Evolutionary conservation across 148 eudicot species (phyloP).

Genomic region (Camellia lanceoleosa): DNA sequence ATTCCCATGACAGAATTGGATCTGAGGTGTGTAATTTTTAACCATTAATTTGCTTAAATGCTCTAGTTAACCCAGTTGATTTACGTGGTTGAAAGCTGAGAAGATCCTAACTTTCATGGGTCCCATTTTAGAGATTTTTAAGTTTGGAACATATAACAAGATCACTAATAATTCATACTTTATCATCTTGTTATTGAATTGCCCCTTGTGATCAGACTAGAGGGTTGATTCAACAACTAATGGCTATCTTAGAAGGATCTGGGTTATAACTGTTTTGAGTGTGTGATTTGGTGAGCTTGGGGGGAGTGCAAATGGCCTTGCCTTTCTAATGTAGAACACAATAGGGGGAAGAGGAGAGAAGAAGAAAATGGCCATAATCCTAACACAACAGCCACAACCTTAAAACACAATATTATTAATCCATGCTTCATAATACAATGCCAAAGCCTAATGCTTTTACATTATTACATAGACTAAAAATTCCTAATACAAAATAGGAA

Average conservation of each 20-base stretch:
- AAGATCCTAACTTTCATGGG: not conserved
- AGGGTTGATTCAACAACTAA: not conserved
- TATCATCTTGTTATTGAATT: not conserved
- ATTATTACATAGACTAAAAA: too few relatives aligned
- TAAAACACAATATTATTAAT: too few relatives aligned
- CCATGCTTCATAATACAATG: too few relatives aligned
- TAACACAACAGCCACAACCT: too few relatives aligned
- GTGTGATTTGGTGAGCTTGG: not conserved
- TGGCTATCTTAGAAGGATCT: not conserved
- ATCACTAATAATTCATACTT: not conserved
- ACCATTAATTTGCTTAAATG: not conserved
- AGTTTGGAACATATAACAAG: constrained; percentile 7
- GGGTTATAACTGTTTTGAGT: not conserved
- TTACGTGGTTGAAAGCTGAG: not conserved
- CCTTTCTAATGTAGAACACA: not conserved
- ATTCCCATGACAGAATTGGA: constrained; percentile 22
- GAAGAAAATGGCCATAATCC: too few relatives aligned
- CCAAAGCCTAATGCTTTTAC: too few relatives aligned
- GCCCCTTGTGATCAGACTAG: not conserved
- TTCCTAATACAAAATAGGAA: too few relatives aligned
- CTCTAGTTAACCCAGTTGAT: not conserved
- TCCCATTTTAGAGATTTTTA: not conserved
- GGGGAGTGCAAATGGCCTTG: not conserved
- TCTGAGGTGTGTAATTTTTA: constrained; percentile 24
- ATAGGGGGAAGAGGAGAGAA: too few relatives aligned